Evolutionary conservation across 306 rosid species (phyloP), one percentile per base, ranked within the genome.

Genomic region (Dryas alaskensis): DNA sequence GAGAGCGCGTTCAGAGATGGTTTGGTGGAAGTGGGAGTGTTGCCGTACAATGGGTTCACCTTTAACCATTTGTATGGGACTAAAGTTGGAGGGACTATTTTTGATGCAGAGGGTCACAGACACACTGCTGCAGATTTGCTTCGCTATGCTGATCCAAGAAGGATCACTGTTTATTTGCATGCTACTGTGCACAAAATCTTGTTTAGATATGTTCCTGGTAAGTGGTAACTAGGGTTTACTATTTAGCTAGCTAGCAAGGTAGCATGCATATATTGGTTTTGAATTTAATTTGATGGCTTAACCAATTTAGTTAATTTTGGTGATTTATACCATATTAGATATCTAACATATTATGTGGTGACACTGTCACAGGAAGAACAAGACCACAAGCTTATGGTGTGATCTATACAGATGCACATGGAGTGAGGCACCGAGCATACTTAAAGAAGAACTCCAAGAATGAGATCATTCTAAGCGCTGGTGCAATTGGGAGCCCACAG

Each of bases 101-200:
- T 89, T 76, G 90, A 92, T 50, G 68, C 17, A 54, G 22, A 87
- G 2, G 92, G 92, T 11, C 73, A 74, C 16, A 81, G 97, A 39
- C 92, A 89, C 85, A 87, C 89, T 67, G 86, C 95, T 2, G 89
- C 97, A 47, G 95, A 91, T 86, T 84, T 91, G 86, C 86, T 92
- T 6, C 65, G 79, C 37, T 82, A 81, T 69, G 96, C 93, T 67
- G 61, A 87, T 76, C 86, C 90, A 1, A 80, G 10, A 40, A 89
- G 59, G 73, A 83, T 87, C 77, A 60, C 76, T 39, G 91, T 92
- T 54, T 92, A 83, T 77, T 72, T 92, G 74, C 90, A 85, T 74
- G 93, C 96, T 65, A 84, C 83, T 47, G 97, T 86, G 60, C 86
- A 84, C 0, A 86, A 79, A 62, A 86, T 92, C 19, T 73, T 83